Evolutionary conservation across 192 early-diverging fungal genomes (phyloP).

Genomic region (Backusella westeae): DNA sequence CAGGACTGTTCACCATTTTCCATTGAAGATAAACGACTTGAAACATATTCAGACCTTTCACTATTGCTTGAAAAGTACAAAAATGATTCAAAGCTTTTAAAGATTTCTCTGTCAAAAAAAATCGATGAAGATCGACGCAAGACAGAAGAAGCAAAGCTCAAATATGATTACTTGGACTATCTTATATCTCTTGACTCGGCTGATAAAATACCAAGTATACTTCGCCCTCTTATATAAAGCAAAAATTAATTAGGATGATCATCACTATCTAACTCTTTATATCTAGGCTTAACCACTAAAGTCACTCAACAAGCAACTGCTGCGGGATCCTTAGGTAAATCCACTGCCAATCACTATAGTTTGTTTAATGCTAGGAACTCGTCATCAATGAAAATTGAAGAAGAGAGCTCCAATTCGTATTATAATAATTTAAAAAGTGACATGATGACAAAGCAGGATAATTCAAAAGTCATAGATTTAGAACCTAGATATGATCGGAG

Average conservation of each 20-base stretch:
- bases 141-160: conserved; percentile 49
- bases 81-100: conserved; percentile 44
- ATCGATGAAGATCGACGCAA: conserved; percentile 49
- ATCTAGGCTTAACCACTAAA: neutral
- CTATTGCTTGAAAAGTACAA: conserved; percentile 42
- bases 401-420: neutral
- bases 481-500: neutral
- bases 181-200: neutral
- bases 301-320: no score
- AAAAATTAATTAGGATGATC: no score
- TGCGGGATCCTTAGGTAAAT: neutral
- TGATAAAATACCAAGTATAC: neutral
- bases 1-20: neutral
- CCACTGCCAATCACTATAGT: neutral
- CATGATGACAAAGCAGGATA: neutral
- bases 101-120: conserved; percentile 47
- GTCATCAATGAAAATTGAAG: neutral
- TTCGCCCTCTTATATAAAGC: neutral
- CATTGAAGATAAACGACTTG: neutral
- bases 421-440: neutral
- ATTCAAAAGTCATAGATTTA: neutral
- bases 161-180: conserved; percentile 41
- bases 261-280: neutral
- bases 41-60: conserved; percentile 34
- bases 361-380: neutral